Base-by-base conservation (phyloP, 1,284 basidiomycete genomes). In the Sanghuangporus weigelae region DNA sequence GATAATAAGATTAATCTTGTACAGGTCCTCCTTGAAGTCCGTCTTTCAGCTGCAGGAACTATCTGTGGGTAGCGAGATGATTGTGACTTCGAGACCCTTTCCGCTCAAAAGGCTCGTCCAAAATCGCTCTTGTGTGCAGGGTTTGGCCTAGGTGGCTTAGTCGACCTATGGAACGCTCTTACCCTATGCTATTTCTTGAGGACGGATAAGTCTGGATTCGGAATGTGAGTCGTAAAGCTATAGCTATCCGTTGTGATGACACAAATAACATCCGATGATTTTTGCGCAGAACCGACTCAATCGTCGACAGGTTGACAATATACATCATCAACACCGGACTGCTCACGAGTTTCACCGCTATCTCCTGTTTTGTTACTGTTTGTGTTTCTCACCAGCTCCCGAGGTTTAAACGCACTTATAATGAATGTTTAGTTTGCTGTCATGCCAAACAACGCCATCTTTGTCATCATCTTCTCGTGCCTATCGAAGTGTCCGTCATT, bases 261-360 rank as follows among this genome's bases (percentile, higher is more conserved):
- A 19, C 44, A n/a, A 16, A 10, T 39, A 8, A 4, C 23, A 19
- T 7, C 21, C n/a, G 7, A 38, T 35, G 12, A 35, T 59, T 44
- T 59, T n/a, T n/a, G n/a, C n/a, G n/a, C 35, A 65, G 64, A 12
- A 65, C 56, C 11, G 64, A 65, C 49, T 44, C 38, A 31, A 62
- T 42, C 11, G 44, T 65, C 40, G 58, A 38, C 44, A 56, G 50
- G 11, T 12, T 65, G 23, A 65, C 59, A 55, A 26, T 48, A 12
- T 65, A 65, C 36, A 36, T 62, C 39, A 59, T 65, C 49, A 65
- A 62, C 49, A 65, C 60, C 8, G 64, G 64, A 5, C 54, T 65
- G 16, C 56, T 65, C 12, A 65, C 64, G 3, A 62, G 60, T 49
- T 8, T 65, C n/a, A 61, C 51, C 42, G 56, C 60, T 26, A 49